phyloP scores from a whole-genome alignment of 345 rosid genomes.

The Excoecaria cochinchinensis region DNA sequence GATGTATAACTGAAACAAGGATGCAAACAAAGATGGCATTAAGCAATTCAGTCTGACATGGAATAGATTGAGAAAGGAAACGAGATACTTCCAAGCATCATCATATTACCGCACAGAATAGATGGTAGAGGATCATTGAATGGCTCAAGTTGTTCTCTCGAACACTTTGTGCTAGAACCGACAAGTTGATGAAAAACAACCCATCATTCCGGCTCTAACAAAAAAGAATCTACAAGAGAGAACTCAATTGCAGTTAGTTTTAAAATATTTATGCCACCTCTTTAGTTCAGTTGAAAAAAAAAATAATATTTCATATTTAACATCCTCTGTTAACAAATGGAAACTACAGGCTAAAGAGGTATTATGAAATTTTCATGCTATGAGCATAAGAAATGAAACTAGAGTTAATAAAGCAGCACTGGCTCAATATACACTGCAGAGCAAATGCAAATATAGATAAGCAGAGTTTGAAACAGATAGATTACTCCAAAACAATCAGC shows the following conservation, averaged over 20 bases:
- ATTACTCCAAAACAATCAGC: not conserved
- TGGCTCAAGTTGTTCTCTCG: slow-evolving; percentile 46
- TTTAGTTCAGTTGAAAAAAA: not conserved
- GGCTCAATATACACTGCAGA: not conserved
- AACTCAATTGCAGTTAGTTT: slow-evolving; percentile 18
- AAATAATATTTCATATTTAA: not conserved
- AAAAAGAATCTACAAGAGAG: slow-evolving; percentile 65
- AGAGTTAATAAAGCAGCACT: not conserved
- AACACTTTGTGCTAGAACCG: slow-evolving; percentile 72
- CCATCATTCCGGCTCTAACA: slow-evolving; percentile 99
- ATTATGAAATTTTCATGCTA: not conserved
- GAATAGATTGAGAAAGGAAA: slow-evolving; percentile 1
- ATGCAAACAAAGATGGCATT: slow-evolving; percentile 6
- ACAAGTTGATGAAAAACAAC: slow-evolving; percentile 87
- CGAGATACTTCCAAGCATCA: slow-evolving; percentile 2
- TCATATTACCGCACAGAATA: slow-evolving; percentile 63
- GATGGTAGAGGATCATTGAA: slow-evolving; percentile 88
- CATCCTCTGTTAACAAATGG: not conserved
- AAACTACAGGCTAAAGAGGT: not conserved
- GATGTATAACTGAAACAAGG: slow-evolving; percentile 60
- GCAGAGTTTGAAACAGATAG: not conserved
- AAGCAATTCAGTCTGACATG: slow-evolving; percentile 13
- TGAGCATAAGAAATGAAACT: not conserved
- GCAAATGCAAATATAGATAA: not conserved
- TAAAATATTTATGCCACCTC: not conserved